Base-by-base conservation (phyloP, 495 filamentous ascomycete genomes). In the Amniculicola lignicola region DNA sequence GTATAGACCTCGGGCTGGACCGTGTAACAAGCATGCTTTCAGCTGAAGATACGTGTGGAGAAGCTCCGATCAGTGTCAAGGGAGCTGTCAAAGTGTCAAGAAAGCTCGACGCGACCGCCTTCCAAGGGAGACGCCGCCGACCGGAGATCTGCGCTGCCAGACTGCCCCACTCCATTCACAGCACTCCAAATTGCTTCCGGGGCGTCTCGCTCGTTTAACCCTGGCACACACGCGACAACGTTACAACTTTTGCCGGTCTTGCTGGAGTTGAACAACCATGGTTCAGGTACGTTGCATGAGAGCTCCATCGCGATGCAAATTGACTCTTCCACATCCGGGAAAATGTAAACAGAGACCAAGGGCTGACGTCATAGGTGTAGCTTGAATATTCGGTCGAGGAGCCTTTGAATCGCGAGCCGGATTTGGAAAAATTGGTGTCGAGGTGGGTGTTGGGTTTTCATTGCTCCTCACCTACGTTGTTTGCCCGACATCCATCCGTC, bases 361-460 rank as follows among this genome's bases (percentile, higher is more conserved):
- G 3, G 11, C 3, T 23, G 23, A 9, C 41, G 23, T 24, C 27
- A 45, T 33, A n/a, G n/a, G n/a, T 58, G 44, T 42, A 70, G 54
- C 36, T 66, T 24, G 69, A 73, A 22, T 71, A 73, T 46, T 67
- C 71, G 6, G 60, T 67, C 23, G 59, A 72, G 23, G 57, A 73
- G 19, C 76, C 75, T 5, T 47, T 79, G 23, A 77, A 79, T 54
- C 68, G 71, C 3, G 76, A 79, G 52, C 75, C 74, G 21, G 47
- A 65, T 4, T 28, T 72, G 9, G 62, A 73, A 57, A 59, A 70
- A 36, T 61, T 77, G 12, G 53, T 76, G 14, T 61, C 64, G 4
- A 70, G 59, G 73, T 75, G 36, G 22, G 54, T 43, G 3, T 35
- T 24, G 19, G 14, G 22, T 5, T 22, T 10, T 40, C 38, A 35